Conservation (phyloP, 2,329 filamentous ascomycete species). For the Pyrenochaeta sp. region DNA sequence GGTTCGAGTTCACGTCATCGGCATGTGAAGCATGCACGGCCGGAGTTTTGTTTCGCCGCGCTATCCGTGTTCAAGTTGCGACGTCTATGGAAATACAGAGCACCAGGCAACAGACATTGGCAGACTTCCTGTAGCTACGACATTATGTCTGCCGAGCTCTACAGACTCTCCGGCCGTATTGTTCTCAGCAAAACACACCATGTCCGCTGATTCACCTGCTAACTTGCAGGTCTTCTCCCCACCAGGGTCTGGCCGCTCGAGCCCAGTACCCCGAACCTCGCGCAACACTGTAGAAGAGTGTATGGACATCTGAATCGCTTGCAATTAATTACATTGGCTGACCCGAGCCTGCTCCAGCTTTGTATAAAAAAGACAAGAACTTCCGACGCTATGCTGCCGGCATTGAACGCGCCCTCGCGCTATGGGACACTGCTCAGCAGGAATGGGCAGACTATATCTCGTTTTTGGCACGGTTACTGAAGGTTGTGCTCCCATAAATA, state of each 20-base stretch:
- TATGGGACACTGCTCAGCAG: slow-evolving; percentile 92
- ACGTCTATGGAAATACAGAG: slow-evolving; percentile 17
- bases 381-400: slow-evolving; percentile 89
- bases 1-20: slow-evolving; percentile 21
- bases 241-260: slow-evolving; percentile 82
- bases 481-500: slow-evolving; percentile 68
- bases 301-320: slow-evolving; percentile 55
- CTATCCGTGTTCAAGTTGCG: slow-evolving; percentile 27
- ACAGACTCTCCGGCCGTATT: slow-evolving; percentile 21
- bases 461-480: slow-evolving; percentile 87
- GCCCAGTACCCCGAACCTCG: slow-evolving; percentile 77
- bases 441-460: slow-evolving; percentile 99
- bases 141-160: slow-evolving; percentile 42
- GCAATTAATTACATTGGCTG: neutral
- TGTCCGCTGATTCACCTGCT: slow-evolving; percentile 48
- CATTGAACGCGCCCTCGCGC: slow-evolving; percentile 83
- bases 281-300: slow-evolving; percentile 79
- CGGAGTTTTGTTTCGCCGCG: slow-evolving; percentile 23
- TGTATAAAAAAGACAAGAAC: slow-evolving; percentile 67
- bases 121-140: slow-evolving; percentile 10
- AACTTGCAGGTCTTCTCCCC: slow-evolving; percentile 65
- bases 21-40: slow-evolving; percentile 23
- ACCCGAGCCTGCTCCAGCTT: slow-evolving; percentile 56
- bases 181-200: slow-evolving; percentile 35
- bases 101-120: slow-evolving; percentile 26